Conservation (phyloP, 2,329 filamentous ascomycete species). For the Lachnellula suecica region DNA sequence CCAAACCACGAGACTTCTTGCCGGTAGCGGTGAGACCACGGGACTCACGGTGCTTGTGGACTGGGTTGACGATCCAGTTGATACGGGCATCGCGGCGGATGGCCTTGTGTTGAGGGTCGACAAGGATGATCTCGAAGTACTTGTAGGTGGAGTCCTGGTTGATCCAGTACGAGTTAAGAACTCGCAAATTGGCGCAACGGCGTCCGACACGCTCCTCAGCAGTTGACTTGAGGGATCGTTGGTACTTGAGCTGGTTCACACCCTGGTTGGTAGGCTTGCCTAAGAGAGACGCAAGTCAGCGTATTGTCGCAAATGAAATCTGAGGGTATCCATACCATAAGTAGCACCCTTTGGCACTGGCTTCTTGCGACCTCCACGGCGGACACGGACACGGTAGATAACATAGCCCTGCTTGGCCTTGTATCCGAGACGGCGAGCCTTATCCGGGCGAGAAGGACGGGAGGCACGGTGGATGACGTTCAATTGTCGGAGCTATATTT, state of each 20-base stretch:
- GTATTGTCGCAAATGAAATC: neutral
- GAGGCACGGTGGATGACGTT: constrained; percentile 99
- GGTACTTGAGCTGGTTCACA: constrained; percentile 99
- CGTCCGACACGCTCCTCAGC: constrained; percentile 99
- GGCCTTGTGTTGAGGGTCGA: constrained; percentile 99
- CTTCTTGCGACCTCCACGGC: constrained; percentile 98
- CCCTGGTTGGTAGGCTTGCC: constrained; percentile 99
- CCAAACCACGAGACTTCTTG: constrained; percentile 99
- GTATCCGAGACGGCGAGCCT: constrained; percentile 99
- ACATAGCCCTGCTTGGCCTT: constrained; percentile 99
- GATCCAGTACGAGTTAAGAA: constrained; percentile 99
- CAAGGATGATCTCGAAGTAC: constrained; percentile 99
- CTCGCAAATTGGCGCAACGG: constrained; percentile 97
- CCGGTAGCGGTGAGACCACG: constrained; percentile 97
- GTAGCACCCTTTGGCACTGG: constrained; percentile 97
- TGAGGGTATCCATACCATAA: constrained; percentile 94
- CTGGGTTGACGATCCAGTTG: constrained; percentile 99
- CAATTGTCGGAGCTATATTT: constrained; percentile 99
- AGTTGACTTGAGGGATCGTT: constrained; percentile 95
- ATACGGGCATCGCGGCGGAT: constrained; percentile 98
- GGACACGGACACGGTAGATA: constrained; percentile 98
- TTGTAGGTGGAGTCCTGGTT: constrained; percentile 99
- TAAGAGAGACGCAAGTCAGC: constrained; percentile 38
- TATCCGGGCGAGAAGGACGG: constrained; percentile 97
- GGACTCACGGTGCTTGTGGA: constrained; percentile 99